A percentile compares a stretch with the other conserved stretches of the same genome.
Evolutionary conservation across 73 alveolate genomes (phyloP).

Genomic region (Durusdinium trenchii): DNA sequence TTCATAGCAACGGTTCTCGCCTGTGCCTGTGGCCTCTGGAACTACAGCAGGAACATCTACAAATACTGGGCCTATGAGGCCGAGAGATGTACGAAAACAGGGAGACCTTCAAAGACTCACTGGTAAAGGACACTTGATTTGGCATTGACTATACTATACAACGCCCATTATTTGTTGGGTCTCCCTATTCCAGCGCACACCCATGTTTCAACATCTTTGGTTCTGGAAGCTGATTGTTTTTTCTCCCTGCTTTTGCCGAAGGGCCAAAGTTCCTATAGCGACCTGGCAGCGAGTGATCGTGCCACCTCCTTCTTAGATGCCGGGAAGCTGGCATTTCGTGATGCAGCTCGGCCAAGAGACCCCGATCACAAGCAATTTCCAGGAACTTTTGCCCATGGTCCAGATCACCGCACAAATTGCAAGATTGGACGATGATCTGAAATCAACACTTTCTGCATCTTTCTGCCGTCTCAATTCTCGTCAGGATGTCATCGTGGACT

Average conservation of each 20-base stretch:
- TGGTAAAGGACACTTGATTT: background rate
- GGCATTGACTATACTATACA: background rate
- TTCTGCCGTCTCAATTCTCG: too few relatives aligned
- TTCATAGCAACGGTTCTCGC: background rate
- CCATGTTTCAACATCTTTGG: too few relatives aligned
- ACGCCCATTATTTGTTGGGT: background rate
- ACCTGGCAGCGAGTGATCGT: background rate
- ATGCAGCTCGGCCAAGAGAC: background rate
- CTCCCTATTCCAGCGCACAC: background rate
- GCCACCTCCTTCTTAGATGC: slow-evolving; percentile 32
- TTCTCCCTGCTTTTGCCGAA: too few relatives aligned
- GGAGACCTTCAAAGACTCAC: too few relatives aligned
- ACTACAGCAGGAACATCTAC: background rate
- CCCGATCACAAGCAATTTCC: background rate
- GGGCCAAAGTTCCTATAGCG: slow-evolving; percentile 9
- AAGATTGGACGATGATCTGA: too few relatives aligned
- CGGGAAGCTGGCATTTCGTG: slow-evolving; percentile 9
- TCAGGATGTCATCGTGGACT: slow-evolving; percentile 33
- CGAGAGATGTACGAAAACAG: too few relatives aligned
- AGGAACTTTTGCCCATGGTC: background rate
- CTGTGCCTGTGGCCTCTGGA: slow-evolving; percentile 17
- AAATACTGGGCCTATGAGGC: slow-evolving; percentile 30
- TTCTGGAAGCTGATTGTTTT: too few relatives aligned
- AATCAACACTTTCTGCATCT: too few relatives aligned
- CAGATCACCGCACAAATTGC: background rate